Conservation (phyloP, 2,329 filamentous ascomycete genomes). For the Microsporum canis region DNA sequence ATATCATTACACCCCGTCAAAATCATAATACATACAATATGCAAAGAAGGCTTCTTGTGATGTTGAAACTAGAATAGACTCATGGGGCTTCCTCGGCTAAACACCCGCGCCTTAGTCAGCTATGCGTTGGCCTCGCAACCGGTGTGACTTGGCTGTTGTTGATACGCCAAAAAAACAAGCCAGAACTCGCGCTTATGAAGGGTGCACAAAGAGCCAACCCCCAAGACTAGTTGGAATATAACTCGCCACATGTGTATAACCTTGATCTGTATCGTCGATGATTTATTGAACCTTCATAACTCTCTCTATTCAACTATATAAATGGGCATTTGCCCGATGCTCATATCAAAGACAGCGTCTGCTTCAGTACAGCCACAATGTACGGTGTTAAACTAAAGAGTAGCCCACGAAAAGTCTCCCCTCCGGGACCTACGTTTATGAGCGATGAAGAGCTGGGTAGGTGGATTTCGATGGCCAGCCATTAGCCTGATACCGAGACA, state of each 20-base stretch:
- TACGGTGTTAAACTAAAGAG: conserved; percentile 18
- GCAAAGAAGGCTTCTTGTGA: no score
- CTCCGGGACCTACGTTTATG: conserved; percentile 38
- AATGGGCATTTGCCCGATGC: not conserved
- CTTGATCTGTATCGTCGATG: not conserved
- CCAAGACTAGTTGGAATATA: not conserved
- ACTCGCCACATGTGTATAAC: not conserved
- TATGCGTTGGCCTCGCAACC: conserved; percentile 3
- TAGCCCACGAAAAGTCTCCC: conserved; percentile 35
- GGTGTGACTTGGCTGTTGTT: conserved; percentile 20
- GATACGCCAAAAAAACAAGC: conserved; percentile 6
- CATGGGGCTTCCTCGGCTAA: not conserved
- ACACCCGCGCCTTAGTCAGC: not conserved
- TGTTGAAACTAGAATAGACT: not conserved
- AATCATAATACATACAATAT: no score
- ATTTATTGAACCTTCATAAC: not conserved
- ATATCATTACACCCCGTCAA: no score
- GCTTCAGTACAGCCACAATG: not conserved
- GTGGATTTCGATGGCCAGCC: conserved; percentile 13
- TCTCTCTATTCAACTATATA: not conserved
- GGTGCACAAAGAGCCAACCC: not conserved
- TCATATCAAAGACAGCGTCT: not conserved
- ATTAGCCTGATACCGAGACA: not conserved
- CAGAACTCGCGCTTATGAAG: not conserved
- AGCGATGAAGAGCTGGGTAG: conserved; percentile 37